These are phyloP conservation scores for Silene noctiflora DNA, from an alignment of 179 eudicot genomes.

Conservation along the genomic window DNA sequence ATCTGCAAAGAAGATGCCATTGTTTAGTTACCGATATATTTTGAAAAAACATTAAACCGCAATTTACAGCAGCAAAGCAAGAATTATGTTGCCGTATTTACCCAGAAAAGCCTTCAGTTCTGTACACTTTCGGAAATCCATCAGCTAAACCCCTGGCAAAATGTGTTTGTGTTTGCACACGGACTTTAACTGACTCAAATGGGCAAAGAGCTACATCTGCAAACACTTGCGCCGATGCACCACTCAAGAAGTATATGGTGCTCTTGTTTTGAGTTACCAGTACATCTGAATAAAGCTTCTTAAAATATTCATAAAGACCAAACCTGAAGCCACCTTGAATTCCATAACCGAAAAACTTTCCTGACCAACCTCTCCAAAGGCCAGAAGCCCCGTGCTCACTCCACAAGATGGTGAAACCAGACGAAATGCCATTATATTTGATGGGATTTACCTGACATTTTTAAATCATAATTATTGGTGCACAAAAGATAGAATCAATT, in stretches of 20 bases:
- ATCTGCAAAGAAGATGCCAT: slow-evolving; percentile 44
- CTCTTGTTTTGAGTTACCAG: slow-evolving; percentile 63
- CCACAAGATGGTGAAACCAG: slow-evolving; percentile 64
- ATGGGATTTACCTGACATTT: slow-evolving; percentile 60
- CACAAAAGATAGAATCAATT: slow-evolving; percentile 5
- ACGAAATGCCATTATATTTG: slow-evolving; percentile 59
- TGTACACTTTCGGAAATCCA: slow-evolving; percentile 82
- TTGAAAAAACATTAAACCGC: neutral
- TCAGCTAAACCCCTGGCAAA: slow-evolving; percentile 82
- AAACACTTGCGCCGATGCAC: slow-evolving; percentile 94
- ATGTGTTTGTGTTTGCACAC: slow-evolving; percentile 65
- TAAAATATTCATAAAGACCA: slow-evolving; percentile 87
- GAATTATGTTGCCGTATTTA: slow-evolving; percentile 23
- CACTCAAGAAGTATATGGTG: slow-evolving; percentile 62
- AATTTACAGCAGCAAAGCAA: neutral
- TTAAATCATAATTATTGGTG: slow-evolving; percentile 2
- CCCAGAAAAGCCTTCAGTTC: slow-evolving; percentile 76
- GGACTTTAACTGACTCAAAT: slow-evolving; percentile 84
- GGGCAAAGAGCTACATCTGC: slow-evolving; percentile 87
- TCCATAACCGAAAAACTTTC: slow-evolving; percentile 81
- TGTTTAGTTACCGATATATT: neutral
- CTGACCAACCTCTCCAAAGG: slow-evolving; percentile 97
- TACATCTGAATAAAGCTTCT: slow-evolving; percentile 63
- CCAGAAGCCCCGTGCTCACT: slow-evolving; percentile 66
- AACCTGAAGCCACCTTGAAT: slow-evolving; percentile 80